Conservation (phyloP, 208 protist genomes). For the Crithidia thermophila region DNA sequence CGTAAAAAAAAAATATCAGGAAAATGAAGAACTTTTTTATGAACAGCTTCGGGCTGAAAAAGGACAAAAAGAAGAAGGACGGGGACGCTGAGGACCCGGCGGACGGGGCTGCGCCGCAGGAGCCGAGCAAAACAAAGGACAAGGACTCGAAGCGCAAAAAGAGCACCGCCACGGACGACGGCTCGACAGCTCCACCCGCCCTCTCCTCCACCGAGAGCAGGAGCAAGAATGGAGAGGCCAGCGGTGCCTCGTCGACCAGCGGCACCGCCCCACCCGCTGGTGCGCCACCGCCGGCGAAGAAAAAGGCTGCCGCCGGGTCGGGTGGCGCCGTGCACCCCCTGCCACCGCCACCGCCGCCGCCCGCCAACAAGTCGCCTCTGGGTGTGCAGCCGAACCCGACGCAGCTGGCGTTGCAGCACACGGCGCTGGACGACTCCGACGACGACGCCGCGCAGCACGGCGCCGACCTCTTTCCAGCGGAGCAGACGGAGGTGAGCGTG, state of each 20-base stretch:
- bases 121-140: slow-evolving; percentile 2
- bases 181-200: neutral
- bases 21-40: slow-evolving; percentile 41
- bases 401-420: slow-evolving; percentile 13
- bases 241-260: too few relatives aligned
- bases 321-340: neutral
- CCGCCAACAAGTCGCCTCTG: neutral
- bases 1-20: neutral
- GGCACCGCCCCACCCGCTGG: neutral
- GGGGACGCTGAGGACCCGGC: slow-evolving; percentile 1
- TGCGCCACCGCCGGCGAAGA: neutral
- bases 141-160: slow-evolving; percentile 22
- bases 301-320: neutral
- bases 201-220: neutral
- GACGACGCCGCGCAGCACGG: slow-evolving; percentile 15
- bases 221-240: neutral
- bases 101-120: neutral
- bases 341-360: slow-evolving; percentile 15
- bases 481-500: slow-evolving; percentile 42
- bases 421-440: slow-evolving; percentile 10
- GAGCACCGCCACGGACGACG: neutral
- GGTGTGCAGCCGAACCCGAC: neutral
- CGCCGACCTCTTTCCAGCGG: slow-evolving; percentile 25
- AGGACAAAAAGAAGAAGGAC: slow-evolving; percentile 48
- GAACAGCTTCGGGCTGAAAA: slow-evolving; percentile 35